These are phyloP conservation scores for Lactarius trivialis DNA, from an alignment of 768 basidiomycete genomes.

Conservation along the genomic window DNA sequence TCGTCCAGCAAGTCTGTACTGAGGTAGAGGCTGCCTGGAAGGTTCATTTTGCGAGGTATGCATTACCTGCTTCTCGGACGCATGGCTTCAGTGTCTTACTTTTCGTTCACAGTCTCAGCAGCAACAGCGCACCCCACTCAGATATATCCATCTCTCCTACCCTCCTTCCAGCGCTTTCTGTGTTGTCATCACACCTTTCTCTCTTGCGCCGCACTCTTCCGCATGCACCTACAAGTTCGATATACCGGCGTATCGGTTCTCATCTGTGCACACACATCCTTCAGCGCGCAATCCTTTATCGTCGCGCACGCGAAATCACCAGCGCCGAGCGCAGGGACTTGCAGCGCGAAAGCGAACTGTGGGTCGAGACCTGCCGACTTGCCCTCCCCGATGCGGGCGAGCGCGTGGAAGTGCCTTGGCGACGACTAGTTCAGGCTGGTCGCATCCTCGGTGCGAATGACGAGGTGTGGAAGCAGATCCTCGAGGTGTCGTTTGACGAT, in stretches of 20 bases:
- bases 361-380: slow-evolving; percentile 71
- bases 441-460: slow-evolving; percentile 57
- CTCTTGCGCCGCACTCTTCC: slow-evolving; percentile 64
- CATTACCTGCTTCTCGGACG: neutral
- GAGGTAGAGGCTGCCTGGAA: slow-evolving; percentile 78
- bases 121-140: slow-evolving; percentile 27
- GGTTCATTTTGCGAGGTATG: slow-evolving; percentile 51
- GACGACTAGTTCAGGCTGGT: slow-evolving; percentile 60
- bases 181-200: slow-evolving; percentile 72
- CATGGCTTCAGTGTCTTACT: slow-evolving; percentile 19
- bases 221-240: slow-evolving; percentile 41
- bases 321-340: slow-evolving; percentile 55
- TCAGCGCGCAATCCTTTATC: slow-evolving; percentile 75
- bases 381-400: slow-evolving; percentile 47
- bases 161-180: slow-evolving; percentile 67
- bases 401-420: slow-evolving; percentile 73
- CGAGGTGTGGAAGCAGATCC: slow-evolving; percentile 15
- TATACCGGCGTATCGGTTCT: slow-evolving; percentile 72
- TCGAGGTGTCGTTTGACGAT: slow-evolving; percentile 1
- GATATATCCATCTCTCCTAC: slow-evolving; percentile 57
- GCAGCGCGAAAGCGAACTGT: slow-evolving; percentile 67
- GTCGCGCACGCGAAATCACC: slow-evolving; percentile 56
- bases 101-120: slow-evolving; percentile 30
- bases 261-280: slow-evolving; percentile 71
- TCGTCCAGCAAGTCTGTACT: slow-evolving; percentile 71